Conservation (phyloP, 352 stramenopile species). For the Thraustochytrium sp. region DNA sequence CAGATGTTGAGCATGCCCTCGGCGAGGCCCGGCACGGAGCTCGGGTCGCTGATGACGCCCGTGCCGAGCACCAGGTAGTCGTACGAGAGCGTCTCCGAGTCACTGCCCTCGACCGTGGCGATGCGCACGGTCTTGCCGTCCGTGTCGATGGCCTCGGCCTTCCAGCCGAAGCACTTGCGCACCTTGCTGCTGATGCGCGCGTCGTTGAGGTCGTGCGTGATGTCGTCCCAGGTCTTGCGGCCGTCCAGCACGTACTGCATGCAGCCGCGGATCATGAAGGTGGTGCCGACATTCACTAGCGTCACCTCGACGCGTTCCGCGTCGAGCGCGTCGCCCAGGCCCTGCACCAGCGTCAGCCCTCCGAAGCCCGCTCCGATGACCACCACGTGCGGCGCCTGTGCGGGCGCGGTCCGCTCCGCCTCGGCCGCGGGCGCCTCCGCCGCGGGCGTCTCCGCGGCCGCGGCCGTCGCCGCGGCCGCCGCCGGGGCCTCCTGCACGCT, state of each 20-base stretch:
- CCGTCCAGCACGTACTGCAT: background rate
- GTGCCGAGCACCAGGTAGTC: constrained; percentile 1
- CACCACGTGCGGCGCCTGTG: background rate
- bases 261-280: background rate
- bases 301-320: background rate
- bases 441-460: background rate
- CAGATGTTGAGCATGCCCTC: background rate
- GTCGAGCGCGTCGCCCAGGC: background rate
- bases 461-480: background rate
- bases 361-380: background rate
- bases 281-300: background rate
- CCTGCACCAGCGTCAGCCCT: background rate
- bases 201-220: background rate
- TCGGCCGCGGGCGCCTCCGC: background rate
- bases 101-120: background rate
- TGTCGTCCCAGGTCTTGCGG: background rate
- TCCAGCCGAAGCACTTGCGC: background rate
- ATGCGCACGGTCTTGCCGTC: background rate
- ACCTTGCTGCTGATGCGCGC: background rate
- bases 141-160: background rate
- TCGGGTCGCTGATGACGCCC: background rate
- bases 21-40: background rate
- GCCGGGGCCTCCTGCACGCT: background rate
- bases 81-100: background rate
- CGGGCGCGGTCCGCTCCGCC: background rate